Base-by-base conservation (phyloP, 2,329 filamentous ascomycete species). In the Ceratocystis papillata region DNA sequence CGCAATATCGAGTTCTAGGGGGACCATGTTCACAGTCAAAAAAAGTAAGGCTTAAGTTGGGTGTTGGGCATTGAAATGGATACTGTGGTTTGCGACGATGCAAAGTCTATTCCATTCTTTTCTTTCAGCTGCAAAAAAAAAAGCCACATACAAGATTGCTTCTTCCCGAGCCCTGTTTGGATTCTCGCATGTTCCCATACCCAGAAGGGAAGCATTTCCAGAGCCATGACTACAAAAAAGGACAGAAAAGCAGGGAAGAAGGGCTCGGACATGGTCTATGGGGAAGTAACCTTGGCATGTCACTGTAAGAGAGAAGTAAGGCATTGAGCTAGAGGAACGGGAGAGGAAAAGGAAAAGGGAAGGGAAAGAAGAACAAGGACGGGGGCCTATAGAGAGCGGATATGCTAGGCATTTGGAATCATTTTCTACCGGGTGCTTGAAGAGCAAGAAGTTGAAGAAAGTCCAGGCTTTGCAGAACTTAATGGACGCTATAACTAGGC, bases 331-430 rank as follows among this genome's bases (percentile, higher is more conserved):
- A 20, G 8, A 48, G 17, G 20, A 10, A 20, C 5, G n/a, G 2
- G 10, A 50, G n/a, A 50, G 7, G 7, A 25, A 50, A 20, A 50
- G 22, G 22, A 50, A 20, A 50, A 50, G 22, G 22, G 6, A 12
- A 20, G 7, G 10, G 22, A 50, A 50, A 12, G 46, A 8, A 50
- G 6, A 50, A 20, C 17, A 50, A 20, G 22, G 17, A 48, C 20
- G 20, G 20, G 46, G 37, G 37, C 10, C 5, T 10, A 8, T 8
- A 50, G 20, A 50, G 7, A 50, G 22, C 46, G 46, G 46, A 50
- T 50, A n/a, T 12, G n/a, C 46, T 50, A 20, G 46, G 20, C 46
- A 50, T 50, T 50, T 50, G n/a, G 46, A 50, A 50, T 50, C 46
- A 50, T 20, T 50, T n/a, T 22, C 8, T n/a, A 1, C 20, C 10